phyloP scores from a whole-genome alignment of 768 basidiomycete genomes.

The Auricularia sp. region DNA sequence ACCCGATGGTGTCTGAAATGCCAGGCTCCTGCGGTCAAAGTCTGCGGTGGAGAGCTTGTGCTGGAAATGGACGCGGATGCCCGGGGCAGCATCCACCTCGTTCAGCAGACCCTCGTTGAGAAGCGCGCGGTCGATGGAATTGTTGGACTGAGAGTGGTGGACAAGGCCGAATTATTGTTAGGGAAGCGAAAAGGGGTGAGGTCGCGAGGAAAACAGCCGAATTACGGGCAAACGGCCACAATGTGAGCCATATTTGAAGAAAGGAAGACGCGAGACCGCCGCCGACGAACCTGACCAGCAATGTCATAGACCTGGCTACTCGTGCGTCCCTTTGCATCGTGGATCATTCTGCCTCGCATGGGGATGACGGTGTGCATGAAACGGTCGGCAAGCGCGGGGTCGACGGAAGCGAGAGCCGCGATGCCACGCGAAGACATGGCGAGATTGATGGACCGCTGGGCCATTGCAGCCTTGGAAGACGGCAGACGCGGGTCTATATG shows the following conservation, averaged over 20 bases:
- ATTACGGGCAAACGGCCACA: not conserved
- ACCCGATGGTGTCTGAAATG: conserved; percentile 34
- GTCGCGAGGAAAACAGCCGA: not conserved
- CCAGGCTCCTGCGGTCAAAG: conserved; percentile 54
- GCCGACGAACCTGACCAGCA: conserved; percentile 63
- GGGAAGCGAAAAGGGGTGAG: not conserved
- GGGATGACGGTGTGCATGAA: conserved; percentile 78
- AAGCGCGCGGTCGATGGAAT: conserved; percentile 82
- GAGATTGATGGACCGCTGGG: conserved; percentile 89
- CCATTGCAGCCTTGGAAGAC: conserved; percentile 50
- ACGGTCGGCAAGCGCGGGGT: conserved; percentile 53
- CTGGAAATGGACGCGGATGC: conserved; percentile 64
- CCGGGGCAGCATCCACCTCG: conserved; percentile 51
- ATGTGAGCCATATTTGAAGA: conserved; percentile 1
- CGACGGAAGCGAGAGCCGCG: conserved; percentile 73
- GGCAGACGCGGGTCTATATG: conserved; percentile 61
- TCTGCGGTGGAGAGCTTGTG: conserved; percentile 72
- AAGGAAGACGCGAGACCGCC: conserved; percentile 8
- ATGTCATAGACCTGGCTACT: conserved; percentile 85
- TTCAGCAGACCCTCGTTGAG: conserved; percentile 81
- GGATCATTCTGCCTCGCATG: conserved; percentile 94
- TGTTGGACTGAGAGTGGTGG: conserved; percentile 57
- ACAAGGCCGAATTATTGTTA: not conserved
- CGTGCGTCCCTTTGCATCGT: conserved; percentile 56
- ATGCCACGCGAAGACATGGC: conserved; percentile 92